These are phyloP conservation scores for Psilocybe tampanensis DNA, from an alignment of 768 basidiomycete species.

Conservation along the genomic window DNA sequence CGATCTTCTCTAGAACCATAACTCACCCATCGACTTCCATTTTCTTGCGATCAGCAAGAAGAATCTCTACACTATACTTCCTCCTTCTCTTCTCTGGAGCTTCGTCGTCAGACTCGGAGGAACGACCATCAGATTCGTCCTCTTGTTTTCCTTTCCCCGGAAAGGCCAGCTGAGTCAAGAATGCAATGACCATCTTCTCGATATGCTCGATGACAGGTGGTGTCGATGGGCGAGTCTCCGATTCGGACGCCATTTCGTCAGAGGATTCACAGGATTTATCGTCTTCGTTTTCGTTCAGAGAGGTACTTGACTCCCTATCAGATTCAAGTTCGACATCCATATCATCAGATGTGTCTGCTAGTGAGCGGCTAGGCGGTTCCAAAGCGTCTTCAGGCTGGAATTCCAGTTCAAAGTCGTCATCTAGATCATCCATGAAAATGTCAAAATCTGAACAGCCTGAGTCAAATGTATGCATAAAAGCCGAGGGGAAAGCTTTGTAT, in stretches of 20 bases:
- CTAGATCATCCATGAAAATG: conserved; percentile 4
- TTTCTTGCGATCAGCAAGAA: conserved; percentile 37
- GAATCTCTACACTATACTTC: conserved; percentile 31
- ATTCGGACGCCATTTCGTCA: not conserved
- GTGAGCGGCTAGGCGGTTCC: not conserved
- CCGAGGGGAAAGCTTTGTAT: too few species aligned
- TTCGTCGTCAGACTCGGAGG: conserved; percentile 1
- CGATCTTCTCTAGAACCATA: not conserved
- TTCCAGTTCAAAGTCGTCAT: conserved; percentile 6
- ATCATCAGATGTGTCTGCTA: not conserved
- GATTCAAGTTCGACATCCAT: conserved; percentile 2
- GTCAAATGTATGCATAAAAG: not conserved
- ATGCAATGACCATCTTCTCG: conserved; percentile 37
- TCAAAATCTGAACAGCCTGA: not conserved
- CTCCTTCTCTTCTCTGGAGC: conserved; percentile 9
- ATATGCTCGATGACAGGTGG: conserved; percentile 24
- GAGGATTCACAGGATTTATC: not conserved
- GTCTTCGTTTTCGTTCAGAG: not conserved
- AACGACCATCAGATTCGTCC: conserved; percentile 3
- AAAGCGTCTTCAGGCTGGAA: not conserved
- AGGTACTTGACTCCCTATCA: not conserved
- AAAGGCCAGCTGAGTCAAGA: conserved; percentile 37
- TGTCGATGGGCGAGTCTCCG: not conserved
- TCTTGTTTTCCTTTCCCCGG: conserved; percentile 17
- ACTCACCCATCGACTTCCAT: conserved; percentile 27